phyloP scores from a whole-genome alignment of 176 grass and related monocot species.

The Oryza coarctata region DNA sequence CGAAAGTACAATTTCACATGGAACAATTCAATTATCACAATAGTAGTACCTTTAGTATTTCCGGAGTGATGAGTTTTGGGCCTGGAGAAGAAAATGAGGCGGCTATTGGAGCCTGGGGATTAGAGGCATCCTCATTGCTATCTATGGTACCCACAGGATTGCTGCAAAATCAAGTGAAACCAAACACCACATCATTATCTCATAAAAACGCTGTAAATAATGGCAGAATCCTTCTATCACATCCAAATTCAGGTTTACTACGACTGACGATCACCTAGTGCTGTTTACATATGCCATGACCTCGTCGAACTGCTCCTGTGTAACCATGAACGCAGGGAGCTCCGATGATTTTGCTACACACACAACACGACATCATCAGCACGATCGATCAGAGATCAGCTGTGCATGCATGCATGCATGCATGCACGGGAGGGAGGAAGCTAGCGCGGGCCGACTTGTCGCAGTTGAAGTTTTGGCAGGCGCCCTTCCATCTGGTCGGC shows the following conservation, averaged over 20 bases:
- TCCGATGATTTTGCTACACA: conserved; percentile 43
- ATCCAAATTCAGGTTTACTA: background rate
- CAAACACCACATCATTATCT: no score
- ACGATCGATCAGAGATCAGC: no score
- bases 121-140: background rate
- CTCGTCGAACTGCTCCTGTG: background rate
- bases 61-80: conserved; percentile 41
- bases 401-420: no score
- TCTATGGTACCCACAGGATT: conserved; percentile 42
- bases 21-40: no score
- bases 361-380: background rate
- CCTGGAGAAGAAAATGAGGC: conserved; percentile 52
- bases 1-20: no score
- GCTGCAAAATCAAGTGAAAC: conserved; percentile 8
- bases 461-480: conserved; percentile 41
- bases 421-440: no score
- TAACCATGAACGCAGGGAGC: conserved; percentile 20
- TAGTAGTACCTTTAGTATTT: conserved; percentile 51
- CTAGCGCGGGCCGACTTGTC: conserved; percentile 18
- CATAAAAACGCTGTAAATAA: no score
- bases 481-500: conserved; percentile 44
- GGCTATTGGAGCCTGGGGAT: conserved; percentile 25
- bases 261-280: background rate
- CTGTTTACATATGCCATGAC: conserved; percentile 31
- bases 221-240: background rate